These are phyloP conservation scores for Amorphotheca resinae DNA, from an alignment of 495 filamentous ascomycete genomes.

Conservation along the genomic window DNA sequence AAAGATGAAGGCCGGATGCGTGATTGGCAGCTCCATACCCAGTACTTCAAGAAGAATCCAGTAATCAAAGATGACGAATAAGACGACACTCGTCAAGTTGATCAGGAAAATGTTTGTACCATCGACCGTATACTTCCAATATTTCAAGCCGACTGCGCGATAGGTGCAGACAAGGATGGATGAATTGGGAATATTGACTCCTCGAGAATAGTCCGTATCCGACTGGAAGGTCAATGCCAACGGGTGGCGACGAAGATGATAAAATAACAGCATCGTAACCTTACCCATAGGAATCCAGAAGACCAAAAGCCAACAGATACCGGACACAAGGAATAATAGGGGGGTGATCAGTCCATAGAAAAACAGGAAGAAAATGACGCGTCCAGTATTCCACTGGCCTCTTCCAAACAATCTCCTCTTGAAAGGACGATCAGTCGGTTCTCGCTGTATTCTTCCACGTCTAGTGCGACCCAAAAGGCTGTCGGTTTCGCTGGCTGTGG, in stretches of 20 bases:
- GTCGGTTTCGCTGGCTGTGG: constrained; percentile 67
- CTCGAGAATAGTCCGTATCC: constrained; percentile 62
- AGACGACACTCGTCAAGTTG: constrained; percentile 81
- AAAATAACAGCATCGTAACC: constrained; percentile 77
- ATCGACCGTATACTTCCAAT: constrained; percentile 99
- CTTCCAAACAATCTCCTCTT: constrained; percentile 90
- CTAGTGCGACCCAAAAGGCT: constrained; percentile 68
- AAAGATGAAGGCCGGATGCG: constrained; percentile 76
- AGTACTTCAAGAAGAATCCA: constrained; percentile 55
- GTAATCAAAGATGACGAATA: constrained; percentile 91
- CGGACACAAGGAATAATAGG: constrained; percentile 72
- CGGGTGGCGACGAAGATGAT: constrained; percentile 87
- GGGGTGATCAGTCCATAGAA: constrained; percentile 93
- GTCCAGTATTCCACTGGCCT: constrained; percentile 87
- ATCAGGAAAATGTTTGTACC: constrained; percentile 99
- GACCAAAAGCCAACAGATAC: constrained; percentile 88
- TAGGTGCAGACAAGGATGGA: constrained; percentile 95
- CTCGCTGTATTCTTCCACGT: constrained; percentile 23
- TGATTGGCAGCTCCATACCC: constrained; percentile 51
- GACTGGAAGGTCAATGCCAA: constrained; percentile 87
- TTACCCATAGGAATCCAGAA: constrained; percentile 99
- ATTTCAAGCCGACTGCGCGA: constrained; percentile 82
- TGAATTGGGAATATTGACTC: constrained; percentile 54
- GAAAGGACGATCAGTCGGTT: constrained; percentile 33
- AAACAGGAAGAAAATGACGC: constrained; percentile 90